Percentiles rank a stretch among this genome's conserved stretches.
Conservation (phyloP, 2,329 filamentous ascomycete species). For the Cordyceps javanica region DNA sequence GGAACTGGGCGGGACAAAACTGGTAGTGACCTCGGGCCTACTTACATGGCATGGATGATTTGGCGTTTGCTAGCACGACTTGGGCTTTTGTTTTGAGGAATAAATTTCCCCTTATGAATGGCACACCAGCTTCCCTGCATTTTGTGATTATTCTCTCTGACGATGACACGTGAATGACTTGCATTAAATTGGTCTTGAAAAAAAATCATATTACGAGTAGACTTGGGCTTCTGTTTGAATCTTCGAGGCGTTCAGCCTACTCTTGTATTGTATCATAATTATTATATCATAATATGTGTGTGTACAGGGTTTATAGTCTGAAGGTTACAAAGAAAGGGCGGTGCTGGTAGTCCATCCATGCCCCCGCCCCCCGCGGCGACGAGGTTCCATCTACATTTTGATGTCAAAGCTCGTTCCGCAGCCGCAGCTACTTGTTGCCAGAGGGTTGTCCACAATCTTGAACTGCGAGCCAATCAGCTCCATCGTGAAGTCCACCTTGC, state of each 20-base stretch:
- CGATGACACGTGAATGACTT: slow-evolving; percentile 6
- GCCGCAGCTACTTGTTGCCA: slow-evolving; percentile 88
- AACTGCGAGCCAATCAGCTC: slow-evolving; percentile 88
- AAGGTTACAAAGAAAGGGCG: slow-evolving; percentile 12
- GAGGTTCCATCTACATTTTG: slow-evolving; percentile 49
- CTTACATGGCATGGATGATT: slow-evolving; percentile 19
- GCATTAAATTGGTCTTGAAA: not conserved
- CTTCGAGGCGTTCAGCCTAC: not conserved
- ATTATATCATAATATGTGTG: not conserved
- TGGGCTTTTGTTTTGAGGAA: slow-evolving; percentile 27
- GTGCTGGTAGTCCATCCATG: not conserved
- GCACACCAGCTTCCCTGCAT: slow-evolving; percentile 30
- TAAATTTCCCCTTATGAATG: slow-evolving; percentile 34
- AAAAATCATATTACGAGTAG: not conserved
- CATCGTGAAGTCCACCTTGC: slow-evolving; percentile 93
- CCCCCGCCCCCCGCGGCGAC: not conserved
- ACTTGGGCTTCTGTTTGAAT: not conserved
- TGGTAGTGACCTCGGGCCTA: slow-evolving; percentile 9
- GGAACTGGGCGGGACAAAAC: slow-evolving; percentile 8
- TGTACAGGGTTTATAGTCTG: not conserved
- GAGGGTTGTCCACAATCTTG: slow-evolving; percentile 90
- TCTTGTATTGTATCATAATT: not conserved
- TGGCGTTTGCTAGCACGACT: slow-evolving; percentile 36
- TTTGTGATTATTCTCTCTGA: slow-evolving; percentile 18
- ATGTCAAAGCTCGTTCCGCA: slow-evolving; percentile 98